These are phyloP conservation scores for Candida pseudocylindracea DNA, from an alignment of 1,139 yeast species.

Conservation along the genomic window DNA sequence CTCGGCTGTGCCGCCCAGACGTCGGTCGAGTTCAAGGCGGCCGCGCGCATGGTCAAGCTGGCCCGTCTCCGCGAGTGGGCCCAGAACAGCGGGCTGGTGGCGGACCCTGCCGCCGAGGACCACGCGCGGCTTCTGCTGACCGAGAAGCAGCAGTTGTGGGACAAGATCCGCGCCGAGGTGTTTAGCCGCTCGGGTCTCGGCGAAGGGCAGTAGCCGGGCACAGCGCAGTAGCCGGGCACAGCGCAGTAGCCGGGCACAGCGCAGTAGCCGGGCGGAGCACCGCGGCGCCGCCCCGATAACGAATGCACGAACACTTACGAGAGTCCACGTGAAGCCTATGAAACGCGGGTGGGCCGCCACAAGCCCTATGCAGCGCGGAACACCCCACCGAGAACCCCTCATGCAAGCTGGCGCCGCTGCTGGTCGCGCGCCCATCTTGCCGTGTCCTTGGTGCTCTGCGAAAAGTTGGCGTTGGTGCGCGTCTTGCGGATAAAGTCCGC, in stretches of 20 bases:
- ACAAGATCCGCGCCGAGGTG: conserved; percentile 23
- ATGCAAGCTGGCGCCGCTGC: conserved; percentile 29
- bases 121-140: conserved; percentile 17
- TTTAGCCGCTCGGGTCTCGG: conserved; percentile 21
- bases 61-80: not conserved
- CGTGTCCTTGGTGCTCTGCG: conserved; percentile 55
- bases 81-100: conserved; percentile 3
- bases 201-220: too few species aligned
- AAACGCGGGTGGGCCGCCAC: too few species aligned
- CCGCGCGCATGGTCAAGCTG: conserved; percentile 8
- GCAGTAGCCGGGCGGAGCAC: too few species aligned
- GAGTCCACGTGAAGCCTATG: too few species aligned
- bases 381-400: too few species aligned
- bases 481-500: conserved; percentile 57
- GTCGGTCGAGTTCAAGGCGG: conserved; percentile 23
- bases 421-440: conserved; percentile 96
- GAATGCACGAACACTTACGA: too few species aligned
- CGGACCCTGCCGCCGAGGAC: conserved; percentile 2
- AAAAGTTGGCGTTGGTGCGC: conserved; percentile 35
- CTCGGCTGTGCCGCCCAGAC: conserved; percentile 35
- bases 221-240: too few species aligned
- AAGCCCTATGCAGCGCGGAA: too few species aligned
- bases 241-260: too few species aligned
- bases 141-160: conserved; percentile 24
- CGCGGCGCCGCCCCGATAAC: too few species aligned